Evolutionary conservation across 1,284 basidiomycete species (phyloP), one percentile per base, ranked within the genome.

Genomic region (Marasmius oreades): DNA sequence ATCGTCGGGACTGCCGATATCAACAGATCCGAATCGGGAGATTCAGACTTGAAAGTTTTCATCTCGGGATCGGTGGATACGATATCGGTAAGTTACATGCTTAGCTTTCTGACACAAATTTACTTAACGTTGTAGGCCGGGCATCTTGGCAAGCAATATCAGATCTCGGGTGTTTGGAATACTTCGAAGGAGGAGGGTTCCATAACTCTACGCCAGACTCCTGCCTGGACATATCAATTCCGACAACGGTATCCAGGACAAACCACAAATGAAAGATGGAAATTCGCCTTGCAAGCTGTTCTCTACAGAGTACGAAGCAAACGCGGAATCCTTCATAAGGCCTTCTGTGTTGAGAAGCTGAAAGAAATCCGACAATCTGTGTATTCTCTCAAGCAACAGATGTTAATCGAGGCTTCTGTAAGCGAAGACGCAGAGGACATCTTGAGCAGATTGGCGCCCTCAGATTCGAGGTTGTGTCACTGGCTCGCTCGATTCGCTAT

Each of bases 191-290:
- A n/a, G 28, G 23, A 6, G 2, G 23, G 18, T 14, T 2, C 2
- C 20, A 14, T 50, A 42, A 16, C 31, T 44, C 16, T 39, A 18
- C n/a, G 46, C 44, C 12, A 57, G 55, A 22, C 46, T 61, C 26
- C 20, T 45, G 2, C 39, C 39, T 42, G 39, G 39, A 16, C n/a
- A 14, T 16, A 42, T n/a, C 23, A 53, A 53, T 16, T 59, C 59
- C 4, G 28, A 31, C 28, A 10, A 31, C 31, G 18, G 55, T 26
- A 47, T 57, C 18, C 26, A 2, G 39, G 39, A 42, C 39, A n/a
- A n/a, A 18, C 39, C 10, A 16, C 11, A 7, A 42, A 2, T 14
- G 5, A 6, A 16, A 16, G 39, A 42, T 42, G 39, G 39, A 42
- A 5, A 20, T 42, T 42, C 1, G 39, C 39, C 16, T 16, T 42